Evolutionary conservation across 2,329 filamentous ascomycete species (phyloP).

Genomic region (Ophiostoma pallidulum): DNA sequence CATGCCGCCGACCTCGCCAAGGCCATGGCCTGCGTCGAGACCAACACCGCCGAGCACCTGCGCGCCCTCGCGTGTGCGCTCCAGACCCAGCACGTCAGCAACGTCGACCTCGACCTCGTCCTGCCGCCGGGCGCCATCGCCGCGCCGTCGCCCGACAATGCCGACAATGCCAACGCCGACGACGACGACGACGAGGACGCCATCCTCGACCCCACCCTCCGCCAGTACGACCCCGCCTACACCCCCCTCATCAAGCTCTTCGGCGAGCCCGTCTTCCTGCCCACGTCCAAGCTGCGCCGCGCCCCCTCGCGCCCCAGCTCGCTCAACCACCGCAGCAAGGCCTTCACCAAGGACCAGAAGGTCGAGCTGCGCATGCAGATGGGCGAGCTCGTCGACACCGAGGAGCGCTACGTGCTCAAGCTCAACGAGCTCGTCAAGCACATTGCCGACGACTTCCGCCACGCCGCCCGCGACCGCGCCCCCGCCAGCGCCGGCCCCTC

Average conservation of each 20-base stretch:
- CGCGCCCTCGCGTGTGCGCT: conserved; percentile 65
- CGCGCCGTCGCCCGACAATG: conserved; percentile 34
- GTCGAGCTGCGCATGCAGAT: conserved; percentile 79
- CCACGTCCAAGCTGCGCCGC: conserved; percentile 72
- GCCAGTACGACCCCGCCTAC: conserved; percentile 64
- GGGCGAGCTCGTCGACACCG: conserved; percentile 82
- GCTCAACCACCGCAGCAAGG: conserved; percentile 60
- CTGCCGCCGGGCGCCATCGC: conserved; percentile 65
- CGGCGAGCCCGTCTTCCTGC: conserved; percentile 77
- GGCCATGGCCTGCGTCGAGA: conserved; percentile 73
- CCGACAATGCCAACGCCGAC: conserved; percentile 20
- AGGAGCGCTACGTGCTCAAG: conserved; percentile 87
- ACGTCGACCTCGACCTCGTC: conserved; percentile 80
- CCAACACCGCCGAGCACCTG: conserved; percentile 61
- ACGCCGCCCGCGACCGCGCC: conserved; percentile 51
- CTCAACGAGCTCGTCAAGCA: conserved; percentile 73
- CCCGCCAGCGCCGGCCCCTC: conserved; percentile 60
- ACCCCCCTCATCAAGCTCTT: conserved; percentile 67
- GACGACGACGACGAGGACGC: conserved; percentile 51
- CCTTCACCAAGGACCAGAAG: conserved; percentile 74
- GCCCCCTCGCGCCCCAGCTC: conserved; percentile 81
- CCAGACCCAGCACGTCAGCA: conserved; percentile 71
- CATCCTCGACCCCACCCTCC: conserved; percentile 51
- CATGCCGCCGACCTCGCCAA: conserved; percentile 88
- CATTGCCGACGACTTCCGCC: conserved; percentile 70